Percentiles rank a stretch among this genome's conserved stretches.
phyloP scores from a whole-genome alignment of 2,329 filamentous ascomycete species.

The Penicillium sp. region DNA sequence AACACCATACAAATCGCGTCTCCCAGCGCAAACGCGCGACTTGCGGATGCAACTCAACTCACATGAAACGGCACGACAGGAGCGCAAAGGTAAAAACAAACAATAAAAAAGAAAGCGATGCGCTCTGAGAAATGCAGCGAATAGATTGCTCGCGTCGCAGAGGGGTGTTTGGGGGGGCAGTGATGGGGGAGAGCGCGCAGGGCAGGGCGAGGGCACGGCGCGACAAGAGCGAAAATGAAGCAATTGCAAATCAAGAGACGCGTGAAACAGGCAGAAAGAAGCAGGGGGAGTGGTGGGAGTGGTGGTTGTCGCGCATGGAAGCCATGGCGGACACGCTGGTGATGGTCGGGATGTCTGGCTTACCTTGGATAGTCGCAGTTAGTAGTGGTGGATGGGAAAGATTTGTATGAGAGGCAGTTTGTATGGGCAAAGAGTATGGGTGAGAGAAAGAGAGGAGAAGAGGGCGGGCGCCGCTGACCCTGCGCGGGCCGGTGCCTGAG shows the following conservation, averaged over 20 bases:
- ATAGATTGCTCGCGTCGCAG: not conserved
- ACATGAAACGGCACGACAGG: not conserved
- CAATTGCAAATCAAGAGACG: constrained; percentile 23
- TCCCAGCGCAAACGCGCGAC: not conserved
- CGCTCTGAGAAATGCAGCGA: not conserved
- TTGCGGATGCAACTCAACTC: not conserved
- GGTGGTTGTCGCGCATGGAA: constrained; percentile 22
- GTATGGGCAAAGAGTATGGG: constrained; percentile 32
- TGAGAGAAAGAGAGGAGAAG: constrained; percentile 20
- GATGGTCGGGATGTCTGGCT: constrained; percentile 15
- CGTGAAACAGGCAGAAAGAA: constrained; percentile 13
- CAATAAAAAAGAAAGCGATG: not conserved
- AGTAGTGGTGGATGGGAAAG: constrained; percentile 32
- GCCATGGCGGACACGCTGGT: constrained; percentile 21
- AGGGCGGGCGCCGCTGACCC: not conserved
- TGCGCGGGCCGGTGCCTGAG: not conserved
- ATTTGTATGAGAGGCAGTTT: constrained; percentile 33
- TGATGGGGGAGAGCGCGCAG: constrained; percentile 3
- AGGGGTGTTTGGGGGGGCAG: not conserved
- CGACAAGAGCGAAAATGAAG: constrained; percentile 22
- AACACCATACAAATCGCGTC: constrained; percentile 15
- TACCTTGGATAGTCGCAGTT: constrained; percentile 23
- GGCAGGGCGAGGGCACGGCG: constrained; percentile 13
- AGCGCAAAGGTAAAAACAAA: not conserved
- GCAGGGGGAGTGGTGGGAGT: constrained; percentile 13